Evolutionary conservation across 1,284 basidiomycete species (phyloP), one percentile per base, ranked within the genome.

Genomic region (Sphaerobolus stellatus): DNA sequence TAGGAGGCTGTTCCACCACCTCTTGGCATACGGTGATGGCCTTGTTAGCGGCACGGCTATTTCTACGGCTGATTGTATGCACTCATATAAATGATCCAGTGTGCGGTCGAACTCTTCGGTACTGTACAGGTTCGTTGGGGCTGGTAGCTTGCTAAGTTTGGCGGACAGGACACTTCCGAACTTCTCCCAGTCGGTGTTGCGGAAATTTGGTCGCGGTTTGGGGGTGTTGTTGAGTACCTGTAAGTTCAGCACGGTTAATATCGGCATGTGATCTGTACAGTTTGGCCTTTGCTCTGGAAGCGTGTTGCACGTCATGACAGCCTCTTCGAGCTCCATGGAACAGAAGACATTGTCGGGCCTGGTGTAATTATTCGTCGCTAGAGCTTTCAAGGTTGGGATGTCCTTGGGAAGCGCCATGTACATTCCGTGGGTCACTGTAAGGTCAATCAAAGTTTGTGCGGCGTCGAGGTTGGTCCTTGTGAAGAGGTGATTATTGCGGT

Each of bases 401-500:
- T 51, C 61, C 0, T 49, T 18, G 0, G 69, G 70, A 1, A 74
- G 66, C 0, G 62, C 52, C 64, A 67, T 64, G 2, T 57, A 24
- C 16, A 74, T 56, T 8, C 58, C 59, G 31, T 62, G 59, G 0
- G 50, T 50, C 0, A 56, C 47, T 3, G 67, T 6, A 0, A 62
- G n/a, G 36, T 62, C 48, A 11, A 71, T 34, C 0, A 74, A 60
- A 0, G 41, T 18, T 25, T 67, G 56, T 0, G 67, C 66, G 0
- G 38, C 46, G 0, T 54, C 45, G 1, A 65, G 48, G 16, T 53
- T 50, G 2, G 14, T 16, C 0, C 44, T 25, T 1, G 66, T 71
- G 57, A 77, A 71, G 0, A 77, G 69, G 25, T 72, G 73, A 0
- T 50, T 5, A 54, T 81, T 77, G 0, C 71, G 75, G 4, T n/a